Evolutionary conservation across 2,329 filamentous ascomycete genomes (phyloP), one percentile per base, ranked within the genome.

Genomic region (Epichloe uncinata): DNA sequence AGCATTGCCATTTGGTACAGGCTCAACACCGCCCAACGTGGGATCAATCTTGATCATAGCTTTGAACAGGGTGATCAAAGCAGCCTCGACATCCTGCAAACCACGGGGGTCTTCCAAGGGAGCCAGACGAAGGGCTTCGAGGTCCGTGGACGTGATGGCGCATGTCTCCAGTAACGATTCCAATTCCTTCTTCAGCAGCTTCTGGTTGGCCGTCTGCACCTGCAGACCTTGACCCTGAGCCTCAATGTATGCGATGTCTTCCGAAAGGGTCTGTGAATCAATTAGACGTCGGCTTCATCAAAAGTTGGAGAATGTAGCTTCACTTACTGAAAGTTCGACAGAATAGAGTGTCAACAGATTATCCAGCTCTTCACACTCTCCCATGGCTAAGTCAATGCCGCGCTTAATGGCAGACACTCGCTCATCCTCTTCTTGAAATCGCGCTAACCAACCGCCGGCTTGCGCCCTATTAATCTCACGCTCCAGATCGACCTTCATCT

Each of bases 201-300:
- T 95, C 64, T 98, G 93, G 60, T 98, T 98, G 40, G 93, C 88
- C 18, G 91, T 91, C 67, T 97, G 93, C 6, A 98, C 91, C 61
- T 98, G 93, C 44, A 98, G 72, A 72, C 93, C 93, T 68, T 98
- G 91, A 6, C 88, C 90, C 66, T 98, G 93, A 2, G 93, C 89
- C 69, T 98, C 93, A 56, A 98, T 97, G 63, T 94, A 97, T 3
- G 89, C 84, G 58, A 98, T 94, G 60, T 98, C 93, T 46, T 97
- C 91, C 50, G 90, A 89, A 33, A 98, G 75, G 45, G 90, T 97
- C 85, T 94, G 61, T 22, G 30, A 2, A 6, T 62, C 52, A 60
- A 57, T 51, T 16, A 49, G 34, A 18, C 7, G 9, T 15, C 11
- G 18, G 42, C 18, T 45, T 37, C 34, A 30, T 18, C 15, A 16